Conservation (phyloP, 1,284 basidiomycete species). For the Kwoniella shivajii region DNA sequence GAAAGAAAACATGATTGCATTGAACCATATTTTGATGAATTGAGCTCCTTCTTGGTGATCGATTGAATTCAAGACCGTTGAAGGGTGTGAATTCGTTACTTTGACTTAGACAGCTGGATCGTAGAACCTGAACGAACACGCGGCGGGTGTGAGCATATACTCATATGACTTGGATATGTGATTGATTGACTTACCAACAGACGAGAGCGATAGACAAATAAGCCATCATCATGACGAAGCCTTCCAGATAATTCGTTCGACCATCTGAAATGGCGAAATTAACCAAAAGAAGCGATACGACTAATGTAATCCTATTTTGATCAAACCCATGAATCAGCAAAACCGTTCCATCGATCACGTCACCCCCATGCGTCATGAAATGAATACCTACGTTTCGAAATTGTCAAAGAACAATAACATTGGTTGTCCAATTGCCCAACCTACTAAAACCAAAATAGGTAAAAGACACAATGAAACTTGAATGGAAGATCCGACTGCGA, state of each 20-base stretch:
- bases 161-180: background rate
- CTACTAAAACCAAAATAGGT: constrained; percentile 64
- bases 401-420: constrained; percentile 55
- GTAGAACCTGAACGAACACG: constrained; percentile 21
- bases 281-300: constrained; percentile 72
- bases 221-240: constrained; percentile 60
- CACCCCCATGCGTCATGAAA: too few species aligned
- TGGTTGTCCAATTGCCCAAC: constrained; percentile 58
- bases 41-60: too few species aligned
- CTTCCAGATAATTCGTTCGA: constrained; percentile 78
- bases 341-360: too few species aligned
- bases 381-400: constrained; percentile 46
- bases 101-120: constrained; percentile 15
- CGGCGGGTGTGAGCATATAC: too few species aligned
- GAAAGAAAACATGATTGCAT: too few species aligned
- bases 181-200: constrained; percentile 34
- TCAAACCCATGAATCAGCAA: constrained; percentile 12
- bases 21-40: too few species aligned
- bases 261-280: constrained; percentile 80
- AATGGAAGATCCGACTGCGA: constrained; percentile 85
- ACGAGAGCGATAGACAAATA: constrained; percentile 52
- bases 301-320: constrained; percentile 51
- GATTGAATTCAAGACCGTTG: too few species aligned
- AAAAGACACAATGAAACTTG: constrained; percentile 87
- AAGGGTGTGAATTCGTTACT: too few species aligned